Percentiles rank a stretch among this genome's conserved stretches.
Conservation (phyloP, 2,329 filamentous ascomycete genomes). For the Lecanosticta acicola region DNA sequence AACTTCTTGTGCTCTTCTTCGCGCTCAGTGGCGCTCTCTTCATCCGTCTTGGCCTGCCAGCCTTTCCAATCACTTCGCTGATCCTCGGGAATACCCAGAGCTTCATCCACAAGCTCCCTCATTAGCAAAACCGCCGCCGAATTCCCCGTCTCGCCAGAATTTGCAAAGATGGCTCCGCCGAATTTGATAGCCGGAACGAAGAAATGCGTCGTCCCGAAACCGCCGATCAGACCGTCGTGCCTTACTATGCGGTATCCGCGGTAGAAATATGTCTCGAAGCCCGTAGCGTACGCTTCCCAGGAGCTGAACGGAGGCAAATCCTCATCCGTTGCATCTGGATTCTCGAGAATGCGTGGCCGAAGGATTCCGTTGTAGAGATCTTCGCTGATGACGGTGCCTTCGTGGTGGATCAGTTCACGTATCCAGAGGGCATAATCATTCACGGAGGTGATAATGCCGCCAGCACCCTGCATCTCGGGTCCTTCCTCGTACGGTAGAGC, state of each 20-base stretch:
- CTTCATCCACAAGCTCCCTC: conserved; percentile 25
- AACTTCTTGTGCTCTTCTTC: conserved; percentile 6
- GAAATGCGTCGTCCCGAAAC: conserved; percentile 26
- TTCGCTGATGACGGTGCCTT: conserved; percentile 22
- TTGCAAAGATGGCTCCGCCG: conserved; percentile 30
- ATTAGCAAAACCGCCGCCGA: conserved; percentile 14
- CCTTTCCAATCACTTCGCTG: conserved; percentile 20
- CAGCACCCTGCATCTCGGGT: conserved; percentile 39
- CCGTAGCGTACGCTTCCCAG: conserved; percentile 24
- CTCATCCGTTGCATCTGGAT: conserved; percentile 15
- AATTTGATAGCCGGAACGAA: conserved; percentile 29
- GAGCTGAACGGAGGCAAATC: conserved; percentile 21
- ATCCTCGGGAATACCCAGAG: conserved; percentile 16
- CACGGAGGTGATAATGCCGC: conserved; percentile 36
- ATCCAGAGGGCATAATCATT: conserved; percentile 32
- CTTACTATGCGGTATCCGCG: conserved; percentile 27
- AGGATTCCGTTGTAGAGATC: conserved; percentile 24
- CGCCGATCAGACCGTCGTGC: conserved; percentile 29
- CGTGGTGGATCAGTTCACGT: conserved; percentile 28
- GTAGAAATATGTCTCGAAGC: conserved; percentile 29
- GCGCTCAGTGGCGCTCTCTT: conserved; percentile 3
- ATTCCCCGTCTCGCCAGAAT: conserved; percentile 18
- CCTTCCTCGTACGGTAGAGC: conserved; percentile 26
- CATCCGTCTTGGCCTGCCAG: conserved; percentile 3
- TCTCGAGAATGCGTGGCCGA: conserved; percentile 23